These are phyloP conservation scores for Raffaelea albimanens DNA, from an alignment of 2,329 filamentous ascomycete genomes.

Conservation along the genomic window DNA sequence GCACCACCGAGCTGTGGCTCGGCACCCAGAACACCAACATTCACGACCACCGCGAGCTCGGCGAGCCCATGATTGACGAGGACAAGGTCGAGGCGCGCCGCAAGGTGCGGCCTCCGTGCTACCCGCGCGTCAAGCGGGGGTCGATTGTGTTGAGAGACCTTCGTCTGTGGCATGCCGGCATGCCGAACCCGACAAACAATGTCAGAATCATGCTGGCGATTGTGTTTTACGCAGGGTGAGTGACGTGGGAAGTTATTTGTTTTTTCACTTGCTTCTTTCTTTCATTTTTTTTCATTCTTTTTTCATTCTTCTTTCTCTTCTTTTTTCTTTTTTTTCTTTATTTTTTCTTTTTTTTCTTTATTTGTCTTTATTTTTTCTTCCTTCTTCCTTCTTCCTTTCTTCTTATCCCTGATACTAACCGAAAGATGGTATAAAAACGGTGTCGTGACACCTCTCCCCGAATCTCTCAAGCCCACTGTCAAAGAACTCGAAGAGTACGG, in stretches of 20 bases:
- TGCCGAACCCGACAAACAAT: conserved; percentile 8
- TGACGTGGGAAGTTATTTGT: too few relatives aligned
- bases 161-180: conserved; percentile 32
- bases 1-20: conserved; percentile 50
- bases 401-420: too few relatives aligned
- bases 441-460: conserved; percentile 4
- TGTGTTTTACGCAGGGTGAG: conserved; percentile 9
- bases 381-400: too few relatives aligned
- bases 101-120: conserved; percentile 30
- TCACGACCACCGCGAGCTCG: conserved; percentile 40
- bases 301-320: too few relatives aligned
- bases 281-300: too few relatives aligned
- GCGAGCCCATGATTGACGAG: conserved; percentile 34
- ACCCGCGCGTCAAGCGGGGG: conserved; percentile 35
- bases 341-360: background rate
- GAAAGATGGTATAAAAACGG: conserved; percentile 13
- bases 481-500: conserved; percentile 5
- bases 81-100: conserved; percentile 32
- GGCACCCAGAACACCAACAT: conserved; percentile 40
- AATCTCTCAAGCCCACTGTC: conserved; percentile 6
- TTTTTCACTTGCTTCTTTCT: too few relatives aligned
- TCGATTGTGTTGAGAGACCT: conserved; percentile 46
- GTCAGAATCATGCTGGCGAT: conserved; percentile 9
- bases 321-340: too few relatives aligned
- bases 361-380: too few relatives aligned